Percentiles rank a stretch among this genome's conserved stretches.
These are phyloP conservation scores for Martiniozyma abietophila DNA, from an alignment of 805 yeast genomes.

Conservation along the genomic window DNA sequence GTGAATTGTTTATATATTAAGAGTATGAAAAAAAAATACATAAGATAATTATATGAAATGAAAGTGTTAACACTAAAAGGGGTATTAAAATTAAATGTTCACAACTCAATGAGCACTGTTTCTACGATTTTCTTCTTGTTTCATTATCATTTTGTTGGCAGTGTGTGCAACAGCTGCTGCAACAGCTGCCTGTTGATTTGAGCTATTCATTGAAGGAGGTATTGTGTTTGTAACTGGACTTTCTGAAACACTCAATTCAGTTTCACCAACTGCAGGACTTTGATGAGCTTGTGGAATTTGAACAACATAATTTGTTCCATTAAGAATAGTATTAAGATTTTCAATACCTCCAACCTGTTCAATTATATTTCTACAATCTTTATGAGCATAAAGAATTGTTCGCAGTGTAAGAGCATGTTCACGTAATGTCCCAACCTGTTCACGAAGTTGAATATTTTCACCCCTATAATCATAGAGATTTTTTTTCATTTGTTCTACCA, in stretches of 20 bases:
- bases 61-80: no score
- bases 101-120: no score
- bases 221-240: no score
- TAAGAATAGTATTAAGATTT: constrained; percentile 33
- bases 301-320: no score
- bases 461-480: constrained; percentile 62
- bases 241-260: no score
- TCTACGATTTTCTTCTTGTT: no score
- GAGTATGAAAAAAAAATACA: no score
- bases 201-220: no score
- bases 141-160: constrained; percentile 17
- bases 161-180: constrained; percentile 23
- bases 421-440: constrained; percentile 47
- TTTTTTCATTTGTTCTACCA: constrained; percentile 71
- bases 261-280: constrained; percentile 4
- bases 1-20: no score
- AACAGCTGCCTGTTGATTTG: constrained; percentile 17
- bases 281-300: constrained; percentile 13
- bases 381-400: constrained; percentile 39
- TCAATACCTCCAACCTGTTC: constrained; percentile 40
- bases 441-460: constrained; percentile 59
- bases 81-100: no score
- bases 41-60: no score
- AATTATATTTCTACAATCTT: constrained; percentile 34
- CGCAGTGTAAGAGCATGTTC: constrained; percentile 48